Base-by-base conservation (phyloP, 805 yeast genomes). In the Grigorovia transvaalensis region DNA sequence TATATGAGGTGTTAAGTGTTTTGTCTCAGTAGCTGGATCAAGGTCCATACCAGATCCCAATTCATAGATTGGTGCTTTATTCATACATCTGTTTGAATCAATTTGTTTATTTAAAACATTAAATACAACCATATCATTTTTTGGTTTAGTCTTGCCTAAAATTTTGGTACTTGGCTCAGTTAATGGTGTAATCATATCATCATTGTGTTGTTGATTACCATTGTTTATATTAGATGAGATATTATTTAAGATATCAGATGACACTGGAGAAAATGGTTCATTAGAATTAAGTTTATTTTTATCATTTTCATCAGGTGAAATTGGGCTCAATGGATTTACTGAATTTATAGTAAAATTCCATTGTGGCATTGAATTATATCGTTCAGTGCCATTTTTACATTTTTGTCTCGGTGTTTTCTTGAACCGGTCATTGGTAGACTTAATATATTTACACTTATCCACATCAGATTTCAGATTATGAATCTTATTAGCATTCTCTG, bases 381-480 rank as follows among this genome's bases (percentile, higher is more conserved):
- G n/a, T 13, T 38, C 42, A 13, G n/a, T 38, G 12, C 6, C 8
- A 38, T 38, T 38, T 38, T 15, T 15, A 38, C 35, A 12, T 33
- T 27, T 20, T 29, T 27, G 18, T 18, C 40, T 35, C 4, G 35
- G 12, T 7, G 29, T 66, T 54, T 60, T 65, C 7, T 54, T 58
- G 33, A 54, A 49, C 13, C 54, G 27, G 9, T 35, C 53, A 30
- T 49, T 54, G 35, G 59, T 55, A 7, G 58, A 54, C 50, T 69
- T 69, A 29, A 65, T 55, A n/a, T 56, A 52, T 38, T 65, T 61
- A 53, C 69, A 59, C 66, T 71, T 67, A 18, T 62, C 58, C 41
- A 74, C 67, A 58, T 74, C 79, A 40, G 65, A 66, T 49, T 68
- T 61, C 46, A 79, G 69, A 55, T 75, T 59, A 30, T 62, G 63